phyloP scores from a whole-genome alignment of 805 yeast species.

The Kluyveromyces aestuarii region DNA sequence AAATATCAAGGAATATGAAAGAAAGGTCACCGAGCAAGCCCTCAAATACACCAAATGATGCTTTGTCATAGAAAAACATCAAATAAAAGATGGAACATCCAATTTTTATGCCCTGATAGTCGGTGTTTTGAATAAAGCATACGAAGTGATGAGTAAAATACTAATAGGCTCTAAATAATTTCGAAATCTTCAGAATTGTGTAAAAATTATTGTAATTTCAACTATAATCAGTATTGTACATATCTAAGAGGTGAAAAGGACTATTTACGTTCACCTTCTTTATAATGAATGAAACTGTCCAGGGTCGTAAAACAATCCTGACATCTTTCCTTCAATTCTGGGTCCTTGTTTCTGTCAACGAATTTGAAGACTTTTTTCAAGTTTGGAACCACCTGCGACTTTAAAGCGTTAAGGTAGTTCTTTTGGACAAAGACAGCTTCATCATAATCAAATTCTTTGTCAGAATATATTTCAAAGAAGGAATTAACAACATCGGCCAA shows the following conservation, averaged over 20 bases:
- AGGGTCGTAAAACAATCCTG: slow-evolving; percentile 62
- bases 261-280: slow-evolving; percentile 36
- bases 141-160: not conserved
- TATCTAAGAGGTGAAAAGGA: not conserved
- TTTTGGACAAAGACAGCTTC: slow-evolving; percentile 52
- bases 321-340: slow-evolving; percentile 49
- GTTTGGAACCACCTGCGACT: slow-evolving; percentile 33
- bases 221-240: not conserved
- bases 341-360: slow-evolving; percentile 55
- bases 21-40: slow-evolving; percentile 75
- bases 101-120: too few relatives aligned
- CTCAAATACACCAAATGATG: slow-evolving; percentile 46
- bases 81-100: not conserved
- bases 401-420: slow-evolving; percentile 36
- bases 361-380: slow-evolving; percentile 47
- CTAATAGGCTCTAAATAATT: not conserved
- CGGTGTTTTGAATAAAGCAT: not conserved
- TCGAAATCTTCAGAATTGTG: not conserved
- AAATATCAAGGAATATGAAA: slow-evolving; percentile 61
- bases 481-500: slow-evolving; percentile 54
- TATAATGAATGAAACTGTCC: slow-evolving; percentile 71
- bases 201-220: not conserved
- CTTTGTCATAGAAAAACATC: not conserved
- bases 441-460: slow-evolving; percentile 59
- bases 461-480: slow-evolving; percentile 74